Conservation (phyloP, 208 protist species). For the Trypanosoma brucei region DNA sequence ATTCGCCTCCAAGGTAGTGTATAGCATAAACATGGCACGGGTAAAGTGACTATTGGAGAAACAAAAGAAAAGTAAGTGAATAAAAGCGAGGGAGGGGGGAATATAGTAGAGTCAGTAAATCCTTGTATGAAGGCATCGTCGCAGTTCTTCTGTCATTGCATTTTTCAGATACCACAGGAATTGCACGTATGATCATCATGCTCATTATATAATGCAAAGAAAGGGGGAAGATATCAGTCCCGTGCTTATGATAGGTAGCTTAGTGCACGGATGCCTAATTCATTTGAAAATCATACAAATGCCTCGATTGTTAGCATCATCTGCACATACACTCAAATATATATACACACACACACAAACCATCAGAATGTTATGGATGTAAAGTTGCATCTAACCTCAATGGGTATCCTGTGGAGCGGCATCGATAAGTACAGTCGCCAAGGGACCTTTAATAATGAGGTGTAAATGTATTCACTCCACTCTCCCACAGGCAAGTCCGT, state of each 20-base stretch:
- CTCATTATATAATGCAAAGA: no score
- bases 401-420: conserved; percentile 1
- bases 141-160: conserved; percentile 41
- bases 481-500: conserved; percentile 5
- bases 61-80: no score
- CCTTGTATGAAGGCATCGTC: conserved; percentile 29
- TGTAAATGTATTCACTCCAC: neutral
- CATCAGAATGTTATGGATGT: no score
- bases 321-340: no score
- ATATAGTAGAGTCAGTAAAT: neutral
- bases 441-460: conserved; percentile 3
- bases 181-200: conserved; percentile 25
- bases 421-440: neutral
- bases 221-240: conserved; percentile 9
- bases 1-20: neutral
- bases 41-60: no score
- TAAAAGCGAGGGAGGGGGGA: neutral
- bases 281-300: conserved; percentile 25
- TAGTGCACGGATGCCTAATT: conserved; percentile 24
- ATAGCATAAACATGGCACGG: no score
- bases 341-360: neutral
- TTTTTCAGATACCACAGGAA: conserved; percentile 81
- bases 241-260: conserved; percentile 26
- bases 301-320: conserved; percentile 20
- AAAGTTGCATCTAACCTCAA: neutral